Percentiles rank a stretch among this genome's conserved stretches.
Evolutionary conservation across 2,329 filamentous ascomycete genomes (phyloP).

Genomic region (Talaromyces marneffei): DNA sequence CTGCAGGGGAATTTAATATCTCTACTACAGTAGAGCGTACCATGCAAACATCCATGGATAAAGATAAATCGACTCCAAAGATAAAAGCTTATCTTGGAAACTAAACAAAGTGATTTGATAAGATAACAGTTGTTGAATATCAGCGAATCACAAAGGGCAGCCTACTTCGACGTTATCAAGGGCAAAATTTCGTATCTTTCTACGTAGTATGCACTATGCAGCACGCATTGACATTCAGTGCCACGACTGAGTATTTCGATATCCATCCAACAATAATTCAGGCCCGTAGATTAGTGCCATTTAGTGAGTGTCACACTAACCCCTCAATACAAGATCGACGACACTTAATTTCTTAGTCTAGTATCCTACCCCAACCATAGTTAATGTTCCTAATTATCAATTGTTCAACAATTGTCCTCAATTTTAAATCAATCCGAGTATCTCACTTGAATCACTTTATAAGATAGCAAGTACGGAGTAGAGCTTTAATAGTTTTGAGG

Average conservation of each 20-base stretch:
- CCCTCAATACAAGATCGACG: background rate
- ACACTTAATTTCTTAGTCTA: background rate
- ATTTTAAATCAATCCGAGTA: background rate
- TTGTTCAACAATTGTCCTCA: background rate
- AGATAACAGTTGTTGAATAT: too few relatives aligned
- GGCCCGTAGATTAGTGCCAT: background rate
- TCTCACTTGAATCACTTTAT: background rate
- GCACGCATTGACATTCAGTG: too few relatives aligned
- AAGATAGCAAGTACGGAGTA: too few relatives aligned
- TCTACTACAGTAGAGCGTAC: too few relatives aligned
- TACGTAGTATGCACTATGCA: background rate
- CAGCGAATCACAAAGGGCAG: too few relatives aligned
- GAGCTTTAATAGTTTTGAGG: background rate
- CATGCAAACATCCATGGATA: background rate
- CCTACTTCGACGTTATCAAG: too few relatives aligned
- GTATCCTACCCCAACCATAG: background rate
- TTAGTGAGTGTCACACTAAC: background rate
- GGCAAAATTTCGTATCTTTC: too few relatives aligned
- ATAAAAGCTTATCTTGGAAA: too few relatives aligned
- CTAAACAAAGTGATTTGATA: too few relatives aligned
- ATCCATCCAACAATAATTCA: background rate
- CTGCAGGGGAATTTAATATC: too few relatives aligned
- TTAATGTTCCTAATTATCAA: background rate
- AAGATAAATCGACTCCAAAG: background rate
- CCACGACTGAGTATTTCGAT: too few relatives aligned